phyloP scores from a whole-genome alignment of 2,329 filamentous ascomycete species.

The Colletotrichum coccodes region DNA sequence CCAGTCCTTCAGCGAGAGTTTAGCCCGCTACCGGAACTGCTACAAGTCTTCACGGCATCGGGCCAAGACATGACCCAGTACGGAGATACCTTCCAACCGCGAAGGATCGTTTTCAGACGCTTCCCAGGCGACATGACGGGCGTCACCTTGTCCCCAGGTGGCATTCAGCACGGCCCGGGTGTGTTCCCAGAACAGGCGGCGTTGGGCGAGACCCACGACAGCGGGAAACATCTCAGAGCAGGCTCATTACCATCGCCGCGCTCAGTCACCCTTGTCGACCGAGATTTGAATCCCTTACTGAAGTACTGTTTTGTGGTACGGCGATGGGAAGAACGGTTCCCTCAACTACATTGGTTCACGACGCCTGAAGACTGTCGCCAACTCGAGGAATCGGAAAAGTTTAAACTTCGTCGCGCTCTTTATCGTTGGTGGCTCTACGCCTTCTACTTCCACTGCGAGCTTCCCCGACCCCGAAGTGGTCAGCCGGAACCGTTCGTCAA shows the following conservation, averaged over 20 bases:
- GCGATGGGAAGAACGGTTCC: constrained; percentile 52
- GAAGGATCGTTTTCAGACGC: constrained; percentile 50
- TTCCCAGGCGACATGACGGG: constrained; percentile 44
- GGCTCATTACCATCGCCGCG: constrained; percentile 22
- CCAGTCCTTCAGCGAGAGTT: constrained; percentile 54
- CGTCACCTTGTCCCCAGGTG: constrained; percentile 31
- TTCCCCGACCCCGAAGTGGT: constrained; percentile 47
- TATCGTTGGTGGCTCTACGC: constrained; percentile 67
- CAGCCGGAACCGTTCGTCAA: constrained; percentile 51
- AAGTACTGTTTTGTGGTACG: constrained; percentile 47
- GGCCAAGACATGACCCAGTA: constrained; percentile 45
- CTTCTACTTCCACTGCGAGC: constrained; percentile 60
- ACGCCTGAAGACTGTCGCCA: constrained; percentile 55
- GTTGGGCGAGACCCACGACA: neutral
- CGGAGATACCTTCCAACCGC: constrained; percentile 49
- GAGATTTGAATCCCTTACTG: constrained; percentile 46
- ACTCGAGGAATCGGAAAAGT: constrained; percentile 53
- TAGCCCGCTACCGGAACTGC: constrained; percentile 55
- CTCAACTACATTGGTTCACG: constrained; percentile 58
- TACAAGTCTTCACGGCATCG: constrained; percentile 57
- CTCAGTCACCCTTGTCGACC: constrained; percentile 43
- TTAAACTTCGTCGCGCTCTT: constrained; percentile 60
- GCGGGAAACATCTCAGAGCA: constrained; percentile 1
- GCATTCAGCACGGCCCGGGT: neutral
- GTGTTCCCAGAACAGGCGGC: neutral